These are phyloP conservation scores for Termitomyces bulborhizus DNA, from an alignment of 768 basidiomycete species.

Conservation along the genomic window DNA sequence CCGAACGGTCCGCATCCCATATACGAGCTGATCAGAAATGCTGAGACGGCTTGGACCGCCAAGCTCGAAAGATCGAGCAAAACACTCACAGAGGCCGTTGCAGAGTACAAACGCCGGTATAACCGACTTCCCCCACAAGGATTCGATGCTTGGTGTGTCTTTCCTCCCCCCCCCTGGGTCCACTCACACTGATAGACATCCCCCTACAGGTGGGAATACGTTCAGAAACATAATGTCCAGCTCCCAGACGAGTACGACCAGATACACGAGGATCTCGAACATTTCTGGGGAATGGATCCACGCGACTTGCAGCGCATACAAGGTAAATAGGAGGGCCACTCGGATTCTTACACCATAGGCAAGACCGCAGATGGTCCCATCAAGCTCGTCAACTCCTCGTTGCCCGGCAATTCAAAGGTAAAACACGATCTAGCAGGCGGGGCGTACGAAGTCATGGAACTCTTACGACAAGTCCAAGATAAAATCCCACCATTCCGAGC, in stretches of 20 bases:
- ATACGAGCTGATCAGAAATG: conserved; percentile 64
- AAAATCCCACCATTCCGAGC: conserved; percentile 42
- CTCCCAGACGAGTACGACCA: conserved; percentile 84
- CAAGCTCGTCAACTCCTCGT: conserved; percentile 22
- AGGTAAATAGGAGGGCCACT: conserved; percentile 29
- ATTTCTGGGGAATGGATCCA: conserved; percentile 66
- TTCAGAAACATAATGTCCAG: conserved; percentile 56
- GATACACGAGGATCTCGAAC: conserved; percentile 66
- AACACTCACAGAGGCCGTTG: conserved; percentile 68
- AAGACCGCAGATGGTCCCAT: conserved; percentile 24
- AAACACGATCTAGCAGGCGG: conserved; percentile 20
- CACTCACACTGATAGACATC: neutral
- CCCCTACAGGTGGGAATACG: conserved; percentile 40
- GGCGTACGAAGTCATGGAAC: conserved; percentile 27
- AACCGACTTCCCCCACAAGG: conserved; percentile 72
- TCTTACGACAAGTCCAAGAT: conserved; percentile 34
- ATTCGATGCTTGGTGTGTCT: conserved; percentile 74
- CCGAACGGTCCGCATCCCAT: conserved; percentile 68
- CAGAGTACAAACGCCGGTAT: conserved; percentile 75
- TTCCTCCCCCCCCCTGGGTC: too few species aligned
- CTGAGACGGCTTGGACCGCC: conserved; percentile 57
- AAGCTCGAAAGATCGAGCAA: conserved; percentile 64
- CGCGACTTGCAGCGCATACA: conserved; percentile 28
- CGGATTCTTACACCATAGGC: conserved; percentile 34
- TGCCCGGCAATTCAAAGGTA: conserved; percentile 17